These are phyloP conservation scores for Neofusicoccum sp. DNA, from an alignment of 2,329 filamentous ascomycete genomes.

Conservation along the genomic window DNA sequence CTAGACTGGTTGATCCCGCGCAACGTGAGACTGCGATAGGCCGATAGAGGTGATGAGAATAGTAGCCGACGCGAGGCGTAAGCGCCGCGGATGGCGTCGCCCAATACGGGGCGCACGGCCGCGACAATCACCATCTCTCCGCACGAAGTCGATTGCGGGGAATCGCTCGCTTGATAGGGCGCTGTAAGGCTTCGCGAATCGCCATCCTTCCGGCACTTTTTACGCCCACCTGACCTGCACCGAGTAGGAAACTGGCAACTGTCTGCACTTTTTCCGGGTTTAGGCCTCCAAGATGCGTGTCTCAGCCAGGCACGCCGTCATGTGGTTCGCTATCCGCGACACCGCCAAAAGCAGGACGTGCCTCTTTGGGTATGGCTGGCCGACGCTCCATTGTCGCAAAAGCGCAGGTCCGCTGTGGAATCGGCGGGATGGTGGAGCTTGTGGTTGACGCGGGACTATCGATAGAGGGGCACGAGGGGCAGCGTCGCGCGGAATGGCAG, in stretches of 20 bases:
- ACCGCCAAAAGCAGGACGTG: background rate
- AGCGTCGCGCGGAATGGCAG: too few species aligned
- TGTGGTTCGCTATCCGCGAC: background rate
- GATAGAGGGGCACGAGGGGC: background rate
- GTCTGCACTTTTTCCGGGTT: background rate
- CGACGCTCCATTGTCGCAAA: background rate
- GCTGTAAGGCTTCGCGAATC: constrained; percentile 9
- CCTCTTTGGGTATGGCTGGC: background rate
- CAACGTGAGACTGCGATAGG: constrained; percentile 1
- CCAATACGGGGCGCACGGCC: background rate
- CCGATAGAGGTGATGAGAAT: background rate
- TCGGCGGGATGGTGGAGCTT: background rate
- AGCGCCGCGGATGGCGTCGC: background rate
- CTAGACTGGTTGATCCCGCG: background rate
- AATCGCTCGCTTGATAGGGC: background rate
- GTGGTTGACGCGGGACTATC: background rate
- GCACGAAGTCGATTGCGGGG: constrained; percentile 4
- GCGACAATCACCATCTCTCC: background rate
- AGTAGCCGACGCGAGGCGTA: background rate
- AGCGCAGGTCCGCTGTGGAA: background rate
- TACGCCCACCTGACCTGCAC: background rate
- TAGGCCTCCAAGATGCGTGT: background rate
- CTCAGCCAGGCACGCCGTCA: constrained; percentile 6
- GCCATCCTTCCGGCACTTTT: background rate
- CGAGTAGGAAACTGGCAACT: constrained; percentile 1